Conservation (phyloP, 73 alveolate genomes). For the Diophrys appendiculata region DNA sequence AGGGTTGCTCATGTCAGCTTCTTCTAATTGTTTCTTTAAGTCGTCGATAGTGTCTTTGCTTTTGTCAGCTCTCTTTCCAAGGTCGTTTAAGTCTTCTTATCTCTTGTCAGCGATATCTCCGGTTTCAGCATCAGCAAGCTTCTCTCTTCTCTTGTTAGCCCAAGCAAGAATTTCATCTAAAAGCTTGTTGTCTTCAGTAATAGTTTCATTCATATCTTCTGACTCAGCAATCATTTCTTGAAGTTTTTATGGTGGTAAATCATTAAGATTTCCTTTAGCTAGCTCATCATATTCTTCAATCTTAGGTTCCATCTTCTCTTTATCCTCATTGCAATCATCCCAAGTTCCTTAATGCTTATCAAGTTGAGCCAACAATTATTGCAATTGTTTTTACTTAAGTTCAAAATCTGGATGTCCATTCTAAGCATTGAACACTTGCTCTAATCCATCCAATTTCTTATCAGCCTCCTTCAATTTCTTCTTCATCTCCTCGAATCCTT, state of each 20-base stretch:
- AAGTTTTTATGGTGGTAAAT: neutral
- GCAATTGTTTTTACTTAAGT: neutral
- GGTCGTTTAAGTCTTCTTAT: conserved; percentile 1
- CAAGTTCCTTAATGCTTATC: neutral
- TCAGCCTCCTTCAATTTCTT: neutral
- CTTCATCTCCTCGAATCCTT: conserved; percentile 3
- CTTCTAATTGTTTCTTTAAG: neutral
- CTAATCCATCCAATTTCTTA: neutral
- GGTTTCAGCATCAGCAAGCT: conserved; percentile 4
- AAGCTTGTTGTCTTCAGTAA: conserved; percentile 6
- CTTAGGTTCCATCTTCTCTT: conserved; percentile 7
- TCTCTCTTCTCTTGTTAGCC: conserved; percentile 3
- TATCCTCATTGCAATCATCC: neutral
- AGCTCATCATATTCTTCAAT: neutral
- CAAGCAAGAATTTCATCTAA: neutral
- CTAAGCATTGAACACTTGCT: neutral
- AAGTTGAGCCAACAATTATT: neutral
- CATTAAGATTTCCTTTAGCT: neutral
- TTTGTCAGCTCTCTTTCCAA: neutral
- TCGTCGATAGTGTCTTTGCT: neutral
- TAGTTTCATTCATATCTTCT: conserved; percentile 5
- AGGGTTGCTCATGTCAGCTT: neutral
- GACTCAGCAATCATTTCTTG: conserved; percentile 1
- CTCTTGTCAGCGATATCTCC: neutral
- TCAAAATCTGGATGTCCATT: conserved; percentile 11